phyloP scores from a whole-genome alignment of 2,329 filamentous ascomycete genomes.

The Drechslerella dactyloides region DNA sequence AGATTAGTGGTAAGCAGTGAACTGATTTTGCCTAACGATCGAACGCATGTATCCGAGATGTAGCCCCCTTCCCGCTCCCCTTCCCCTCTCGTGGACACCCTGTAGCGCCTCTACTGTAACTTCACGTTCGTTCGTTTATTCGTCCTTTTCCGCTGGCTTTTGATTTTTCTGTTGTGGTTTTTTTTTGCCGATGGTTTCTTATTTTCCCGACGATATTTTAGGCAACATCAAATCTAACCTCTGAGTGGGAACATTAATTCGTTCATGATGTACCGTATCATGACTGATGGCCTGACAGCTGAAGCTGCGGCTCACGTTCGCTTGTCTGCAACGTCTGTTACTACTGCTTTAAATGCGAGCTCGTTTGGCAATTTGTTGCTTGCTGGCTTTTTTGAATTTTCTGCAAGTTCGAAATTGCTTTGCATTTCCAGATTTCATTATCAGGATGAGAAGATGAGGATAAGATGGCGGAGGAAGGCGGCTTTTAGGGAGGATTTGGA shows the following conservation, averaged over 20 bases:
- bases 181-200: conserved; percentile 30
- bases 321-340: background rate
- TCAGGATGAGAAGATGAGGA: background rate
- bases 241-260: conserved; percentile 8
- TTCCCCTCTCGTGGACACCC: conserved; percentile 7
- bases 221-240: conserved; percentile 47
- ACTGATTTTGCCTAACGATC: conserved; percentile 12
- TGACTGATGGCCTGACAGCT: background rate
- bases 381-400: background rate
- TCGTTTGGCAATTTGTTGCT: background rate
- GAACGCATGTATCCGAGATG: background rate
- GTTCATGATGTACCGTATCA: background rate
- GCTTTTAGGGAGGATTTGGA: background rate
- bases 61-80: background rate
- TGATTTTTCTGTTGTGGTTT: conserved; percentile 3
- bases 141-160: background rate
- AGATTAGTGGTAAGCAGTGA: conserved; percentile 49
- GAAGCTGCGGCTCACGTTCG: conserved; percentile 1
- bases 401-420: background rate
- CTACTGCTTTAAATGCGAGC: background rate
- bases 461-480: too few relatives aligned
- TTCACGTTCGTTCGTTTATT: background rate
- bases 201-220: conserved; percentile 34
- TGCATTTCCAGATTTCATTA: too few relatives aligned
- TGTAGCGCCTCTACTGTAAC: background rate